Conservation (phyloP, 306 rosid genomes). For the Adenanthera pavonina region DNA sequence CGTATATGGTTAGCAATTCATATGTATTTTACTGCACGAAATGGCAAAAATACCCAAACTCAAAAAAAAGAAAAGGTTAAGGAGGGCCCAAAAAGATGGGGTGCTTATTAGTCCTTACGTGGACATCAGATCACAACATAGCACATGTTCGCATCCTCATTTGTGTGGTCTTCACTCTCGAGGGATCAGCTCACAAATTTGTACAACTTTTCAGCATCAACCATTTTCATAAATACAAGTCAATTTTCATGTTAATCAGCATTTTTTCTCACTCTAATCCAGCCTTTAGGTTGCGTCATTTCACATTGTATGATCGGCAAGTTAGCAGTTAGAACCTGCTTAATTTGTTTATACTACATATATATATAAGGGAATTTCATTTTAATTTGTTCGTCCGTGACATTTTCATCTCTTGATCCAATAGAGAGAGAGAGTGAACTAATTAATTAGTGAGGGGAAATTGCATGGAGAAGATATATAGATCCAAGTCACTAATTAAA, state of each 20-base stretch:
- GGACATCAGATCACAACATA: constrained; percentile 17
- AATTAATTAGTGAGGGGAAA: background rate
- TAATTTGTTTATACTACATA: too few species aligned
- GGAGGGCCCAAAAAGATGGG: constrained; percentile 35
- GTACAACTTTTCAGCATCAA: background rate
- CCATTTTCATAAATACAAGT: background rate
- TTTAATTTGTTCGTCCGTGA: background rate
- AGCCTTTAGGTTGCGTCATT: background rate
- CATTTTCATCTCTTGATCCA: background rate
- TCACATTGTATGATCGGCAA: background rate
- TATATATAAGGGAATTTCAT: background rate
- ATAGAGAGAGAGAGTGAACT: too few species aligned
- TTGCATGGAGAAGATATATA: constrained; percentile 22
- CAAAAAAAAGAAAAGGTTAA: background rate
- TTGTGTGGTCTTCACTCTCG: background rate
- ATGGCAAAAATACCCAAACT: constrained; percentile 1
- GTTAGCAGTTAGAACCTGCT: too few species aligned
- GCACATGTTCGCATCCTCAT: background rate
- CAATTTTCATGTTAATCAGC: background rate
- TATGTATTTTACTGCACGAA: background rate
- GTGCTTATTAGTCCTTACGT: constrained; percentile 36
- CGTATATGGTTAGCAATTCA: background rate
- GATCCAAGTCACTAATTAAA: constrained; percentile 3
- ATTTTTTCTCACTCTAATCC: background rate
- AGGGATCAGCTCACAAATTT: constrained; percentile 13